Evolutionary conservation across 1,284 basidiomycete genomes (phyloP), one percentile per base, ranked within the genome.

Genomic region (Exobasidium rhododendri): DNA sequence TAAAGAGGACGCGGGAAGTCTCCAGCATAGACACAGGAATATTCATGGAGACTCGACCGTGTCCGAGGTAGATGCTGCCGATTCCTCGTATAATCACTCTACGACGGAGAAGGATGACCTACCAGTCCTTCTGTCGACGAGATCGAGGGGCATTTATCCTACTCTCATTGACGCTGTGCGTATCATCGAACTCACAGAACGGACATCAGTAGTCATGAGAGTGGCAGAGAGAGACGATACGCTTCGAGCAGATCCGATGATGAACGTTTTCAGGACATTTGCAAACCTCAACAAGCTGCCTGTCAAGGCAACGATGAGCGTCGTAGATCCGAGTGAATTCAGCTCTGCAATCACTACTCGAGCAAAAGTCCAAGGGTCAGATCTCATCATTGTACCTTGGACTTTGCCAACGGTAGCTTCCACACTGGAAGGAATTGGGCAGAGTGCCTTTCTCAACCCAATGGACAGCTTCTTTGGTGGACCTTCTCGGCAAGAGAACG

Each of bases 351-450:
- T 94, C n/a, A 81, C 85, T 0, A 82, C 85, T 11, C 87, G 90
- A 67, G 88, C 85, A 1, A 77, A 80, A 17, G 84, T 86, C 35
- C 81, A 83, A 3, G 82, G 81, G 1, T 85, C 89, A 1, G 86
- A 94, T 68, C 83, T 96, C 81, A 83, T 94, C 56, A 83, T 94
- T 53, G 68, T 96, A 2, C 91, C 92, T 0, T 96, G 92, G 92
- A 83, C 85, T 67, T 70, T 83, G 32, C 75, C 80, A 53, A 30
- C 52, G n/a, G 30, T 31, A 24, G 32, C n/a, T 40, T 7, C 47
- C 20, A 31, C 29, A 10, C 22, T 22, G 24, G 14, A n/a, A 26
- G 55, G 43, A 35, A 35, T 32, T 50, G 20, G 51, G 17, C 53
- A 69, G 70, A 5, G 51, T 57, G 4, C 22, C 46, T 61, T 53